Percentiles rank a stretch among this genome's conserved stretches.
These are phyloP conservation scores for Talaromyces pinophilus DNA, from an alignment of 2,329 filamentous ascomycete genomes.

Conservation along the genomic window DNA sequence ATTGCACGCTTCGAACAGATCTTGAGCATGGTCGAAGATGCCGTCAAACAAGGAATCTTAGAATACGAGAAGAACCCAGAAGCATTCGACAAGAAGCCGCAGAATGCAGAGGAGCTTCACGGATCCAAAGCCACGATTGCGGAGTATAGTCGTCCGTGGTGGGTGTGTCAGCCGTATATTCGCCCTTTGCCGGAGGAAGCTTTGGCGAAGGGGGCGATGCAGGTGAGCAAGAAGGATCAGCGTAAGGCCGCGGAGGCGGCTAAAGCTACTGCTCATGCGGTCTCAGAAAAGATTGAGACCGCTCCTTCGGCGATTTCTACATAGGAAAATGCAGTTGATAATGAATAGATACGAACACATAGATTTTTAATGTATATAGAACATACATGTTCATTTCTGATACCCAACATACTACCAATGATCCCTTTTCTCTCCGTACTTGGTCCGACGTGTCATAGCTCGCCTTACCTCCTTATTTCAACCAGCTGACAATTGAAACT, in stretches of 20 bases:
- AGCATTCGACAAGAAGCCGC: slow-evolving; percentile 34
- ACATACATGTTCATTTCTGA: background rate
- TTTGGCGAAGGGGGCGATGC: slow-evolving; percentile 74
- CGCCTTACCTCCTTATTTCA: background rate
- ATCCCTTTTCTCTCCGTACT: background rate
- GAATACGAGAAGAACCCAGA: slow-evolving; percentile 59
- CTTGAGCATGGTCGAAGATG: slow-evolving; percentile 71
- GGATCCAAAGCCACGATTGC: slow-evolving; percentile 63
- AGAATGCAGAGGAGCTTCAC: slow-evolving; percentile 37
- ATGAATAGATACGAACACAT: background rate
- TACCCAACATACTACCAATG: background rate
- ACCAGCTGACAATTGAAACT: background rate
- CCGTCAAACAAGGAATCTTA: slow-evolving; percentile 69
- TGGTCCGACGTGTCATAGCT: background rate
- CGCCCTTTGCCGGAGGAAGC: slow-evolving; percentile 86
- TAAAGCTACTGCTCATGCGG: background rate
- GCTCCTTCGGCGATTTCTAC: background rate
- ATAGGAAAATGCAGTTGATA: background rate
- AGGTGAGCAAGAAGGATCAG: slow-evolving; percentile 66
- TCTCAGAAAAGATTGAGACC: background rate
- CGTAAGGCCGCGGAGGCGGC: slow-evolving; percentile 4
- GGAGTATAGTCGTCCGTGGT: slow-evolving; percentile 79
- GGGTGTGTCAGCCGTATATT: slow-evolving; percentile 86
- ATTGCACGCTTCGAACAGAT: slow-evolving; percentile 76
- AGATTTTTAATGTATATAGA: background rate